Percentiles rank a stretch among this genome's conserved stretches.
Conservation (phyloP, 2,329 filamentous ascomycete species). For the Apiospora pterosperma region DNA sequence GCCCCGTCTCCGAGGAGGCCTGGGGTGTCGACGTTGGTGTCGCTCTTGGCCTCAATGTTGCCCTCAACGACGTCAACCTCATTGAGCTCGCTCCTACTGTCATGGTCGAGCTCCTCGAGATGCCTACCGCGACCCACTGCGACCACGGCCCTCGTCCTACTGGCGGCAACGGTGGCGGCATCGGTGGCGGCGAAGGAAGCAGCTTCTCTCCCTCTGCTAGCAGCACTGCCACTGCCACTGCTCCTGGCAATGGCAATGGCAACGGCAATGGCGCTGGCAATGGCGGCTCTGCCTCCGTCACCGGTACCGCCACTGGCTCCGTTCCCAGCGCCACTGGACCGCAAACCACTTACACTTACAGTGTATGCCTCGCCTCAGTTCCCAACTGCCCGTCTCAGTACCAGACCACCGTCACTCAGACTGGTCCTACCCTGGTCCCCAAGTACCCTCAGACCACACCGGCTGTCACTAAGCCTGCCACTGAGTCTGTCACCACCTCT, state of each 20-base stretch:
- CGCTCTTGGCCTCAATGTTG: slow-evolving; percentile 10
- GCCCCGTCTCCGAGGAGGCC: slow-evolving; percentile 33
- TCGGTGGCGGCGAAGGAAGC: background rate
- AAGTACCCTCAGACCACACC: slow-evolving; percentile 21
- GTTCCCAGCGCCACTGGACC: slow-evolving; percentile 17
- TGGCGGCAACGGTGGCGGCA: background rate
- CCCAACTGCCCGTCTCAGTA: slow-evolving; percentile 37
- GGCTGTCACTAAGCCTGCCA: slow-evolving; percentile 20
- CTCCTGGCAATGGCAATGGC: background rate
- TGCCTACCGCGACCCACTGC: slow-evolving; percentile 35
- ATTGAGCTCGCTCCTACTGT: slow-evolving; percentile 37
- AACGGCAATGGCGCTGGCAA: background rate
- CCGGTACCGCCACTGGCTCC: slow-evolving; percentile 2
- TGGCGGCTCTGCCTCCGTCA: background rate
- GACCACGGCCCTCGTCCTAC: slow-evolving; percentile 14
- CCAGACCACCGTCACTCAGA: slow-evolving; percentile 29
- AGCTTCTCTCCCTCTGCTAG: background rate
- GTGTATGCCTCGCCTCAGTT: slow-evolving; percentile 32
- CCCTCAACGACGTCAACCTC: slow-evolving; percentile 30
- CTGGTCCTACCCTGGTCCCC: slow-evolving; percentile 25
- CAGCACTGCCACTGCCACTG: slow-evolving; percentile 7
- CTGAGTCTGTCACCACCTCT: slow-evolving; percentile 15
- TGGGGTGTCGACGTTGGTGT: slow-evolving; percentile 33
- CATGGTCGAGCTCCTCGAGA: slow-evolving; percentile 35
- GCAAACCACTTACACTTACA: slow-evolving; percentile 30